Evolutionary conservation across 192 early-diverging fungal species (phyloP).

Genomic region (Chytriomyces sp.): DNA sequence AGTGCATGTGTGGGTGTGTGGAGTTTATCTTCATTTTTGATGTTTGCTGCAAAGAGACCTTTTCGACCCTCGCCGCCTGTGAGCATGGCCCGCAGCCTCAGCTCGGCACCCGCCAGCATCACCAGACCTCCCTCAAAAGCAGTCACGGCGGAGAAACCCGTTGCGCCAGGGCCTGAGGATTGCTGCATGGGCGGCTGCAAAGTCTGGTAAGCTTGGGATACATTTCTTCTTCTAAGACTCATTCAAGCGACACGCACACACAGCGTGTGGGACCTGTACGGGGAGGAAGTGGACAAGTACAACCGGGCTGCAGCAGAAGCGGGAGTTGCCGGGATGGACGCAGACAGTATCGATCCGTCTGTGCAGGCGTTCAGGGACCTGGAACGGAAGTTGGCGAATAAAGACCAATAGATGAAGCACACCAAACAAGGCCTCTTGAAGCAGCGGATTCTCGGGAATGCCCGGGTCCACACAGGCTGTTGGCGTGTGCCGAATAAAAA

Average conservation of each 20-base stretch:
- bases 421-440: neutral
- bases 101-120: too few relatives aligned
- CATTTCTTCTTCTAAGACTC: neutral
- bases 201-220: constrained; percentile 16
- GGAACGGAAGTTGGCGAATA: constrained; percentile 8
- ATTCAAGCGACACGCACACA: neutral
- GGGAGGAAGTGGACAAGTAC: constrained; percentile 31
- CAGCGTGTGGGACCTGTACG: constrained; percentile 38
- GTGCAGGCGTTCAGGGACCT: constrained; percentile 25
- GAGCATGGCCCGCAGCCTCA: too few relatives aligned
- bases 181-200: constrained; percentile 37
- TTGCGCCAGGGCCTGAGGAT: constrained; percentile 26
- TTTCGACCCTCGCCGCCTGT: too few relatives aligned
- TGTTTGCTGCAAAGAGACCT: too few relatives aligned
- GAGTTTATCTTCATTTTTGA: too few relatives aligned
- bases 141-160: too few relatives aligned
- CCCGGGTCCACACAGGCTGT: too few relatives aligned
- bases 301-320: neutral
- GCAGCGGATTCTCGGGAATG: too few relatives aligned
- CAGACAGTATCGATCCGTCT: constrained; percentile 27
- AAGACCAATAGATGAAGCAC: neutral
- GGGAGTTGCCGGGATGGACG: constrained; percentile 5
- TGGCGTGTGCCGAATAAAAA: neutral
- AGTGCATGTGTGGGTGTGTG: too few relatives aligned
- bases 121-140: too few relatives aligned